Evolutionary conservation across 1,284 basidiomycete genomes (phyloP).

Genomic region (Pseudozyma sp.): DNA sequence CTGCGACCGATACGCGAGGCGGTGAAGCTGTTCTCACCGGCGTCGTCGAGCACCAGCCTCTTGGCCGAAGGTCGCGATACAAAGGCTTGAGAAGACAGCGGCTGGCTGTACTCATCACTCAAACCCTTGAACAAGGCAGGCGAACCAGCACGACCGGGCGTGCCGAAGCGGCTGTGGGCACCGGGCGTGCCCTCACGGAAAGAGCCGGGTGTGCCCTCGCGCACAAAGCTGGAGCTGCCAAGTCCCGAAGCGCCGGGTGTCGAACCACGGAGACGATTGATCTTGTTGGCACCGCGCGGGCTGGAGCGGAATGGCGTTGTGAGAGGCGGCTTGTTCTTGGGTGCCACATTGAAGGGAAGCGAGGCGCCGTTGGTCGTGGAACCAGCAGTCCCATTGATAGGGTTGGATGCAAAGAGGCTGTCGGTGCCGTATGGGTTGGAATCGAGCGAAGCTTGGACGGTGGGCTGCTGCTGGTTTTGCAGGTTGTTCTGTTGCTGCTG

Average conservation of each 20-base stretch:
- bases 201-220: conserved; percentile 55
- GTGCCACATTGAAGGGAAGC: conserved; percentile 68
- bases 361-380: conserved; percentile 50
- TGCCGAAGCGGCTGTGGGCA: conserved; percentile 38
- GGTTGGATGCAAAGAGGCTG: conserved; percentile 71
- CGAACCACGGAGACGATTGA: conserved; percentile 64
- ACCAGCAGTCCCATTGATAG: conserved; percentile 51
- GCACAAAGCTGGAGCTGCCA: conserved; percentile 41
- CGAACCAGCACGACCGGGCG: conserved; percentile 62
- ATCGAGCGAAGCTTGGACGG: conserved; percentile 74
- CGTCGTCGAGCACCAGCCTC: conserved; percentile 84
- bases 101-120: conserved; percentile 71
- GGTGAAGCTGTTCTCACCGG: conserved; percentile 42
- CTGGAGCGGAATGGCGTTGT: conserved; percentile 71
- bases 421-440: conserved; percentile 88
- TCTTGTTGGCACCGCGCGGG: conserved; percentile 59
- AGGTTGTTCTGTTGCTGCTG: conserved; percentile 50
- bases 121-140: conserved; percentile 71
- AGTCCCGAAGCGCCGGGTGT: conserved; percentile 58
- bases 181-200: conserved; percentile 66
- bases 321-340: conserved; percentile 70
- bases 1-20: conserved; percentile 45
- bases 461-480: conserved; percentile 69
- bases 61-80: conserved; percentile 86
- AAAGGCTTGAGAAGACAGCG: conserved; percentile 73